Evolutionary conservation across 2,329 filamentous ascomycete genomes (phyloP), one percentile per base, ranked within the genome.

Genomic region (Hypoxylon sp.): DNA sequence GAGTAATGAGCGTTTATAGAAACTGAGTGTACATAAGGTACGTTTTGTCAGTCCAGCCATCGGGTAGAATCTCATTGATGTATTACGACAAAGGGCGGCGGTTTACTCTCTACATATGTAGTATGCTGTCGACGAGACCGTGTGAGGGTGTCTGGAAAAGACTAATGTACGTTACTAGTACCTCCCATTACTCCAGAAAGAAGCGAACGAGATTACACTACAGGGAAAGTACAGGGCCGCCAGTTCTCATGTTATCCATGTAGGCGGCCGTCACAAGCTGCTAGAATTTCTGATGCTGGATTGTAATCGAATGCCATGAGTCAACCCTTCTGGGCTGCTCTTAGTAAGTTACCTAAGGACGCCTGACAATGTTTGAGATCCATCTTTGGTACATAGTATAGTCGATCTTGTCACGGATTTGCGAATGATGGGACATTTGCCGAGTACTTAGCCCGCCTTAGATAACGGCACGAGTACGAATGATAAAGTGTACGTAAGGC

Each of bases 181-280:
- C 31, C 54, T 54, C 46, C n/a, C n/a, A 19, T 44, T 53, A 14
- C 26, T 53, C 42, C 42, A 62, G 54, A 52, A 58, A 44, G 65
- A 57, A 59, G 61, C 67, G 53, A 70, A 57, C 35, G 46, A 58
- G 51, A 62, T 48, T 66, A 59, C 68, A 70, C 68, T 2, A 48
- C 65, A 68, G 67, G 19, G 55, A 42, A 35, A 51, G 55, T 44
- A 17, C 39, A 62, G 48, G 22, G 55, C n/a, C 4, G 22, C 31
- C 48, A 35, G 51, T 52, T 29, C 60, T 54, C 29, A 50, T 22
- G 42, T 42, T 33, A 9, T 42, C 35, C n/a, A 66, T 68, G 68
- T 55, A 19, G 50, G 65, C 46, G 61, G 61, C 65, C 65, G 68
- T 44, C 35, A 42, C 52, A 54, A 44, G 13, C 31, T 51, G 29